A percentile compares a stretch with the other conserved stretches of the same genome.
Conservation (phyloP, 441 rosid genomes). For the Pelargonium fulgidum region DNA sequence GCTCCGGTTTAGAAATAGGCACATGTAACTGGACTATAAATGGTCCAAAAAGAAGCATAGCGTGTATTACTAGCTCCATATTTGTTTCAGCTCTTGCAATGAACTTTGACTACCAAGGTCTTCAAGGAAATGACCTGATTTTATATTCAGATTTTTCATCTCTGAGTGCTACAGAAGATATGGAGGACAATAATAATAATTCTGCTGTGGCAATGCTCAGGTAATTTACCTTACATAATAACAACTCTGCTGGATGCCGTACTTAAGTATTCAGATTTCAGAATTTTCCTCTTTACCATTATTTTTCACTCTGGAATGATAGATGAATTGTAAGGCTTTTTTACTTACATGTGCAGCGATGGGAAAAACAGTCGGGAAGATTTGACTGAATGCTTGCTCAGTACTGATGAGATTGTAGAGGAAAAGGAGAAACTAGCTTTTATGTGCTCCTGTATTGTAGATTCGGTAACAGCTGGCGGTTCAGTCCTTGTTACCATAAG, state of each 20-base stretch:
- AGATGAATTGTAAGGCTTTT: constrained; percentile 10
- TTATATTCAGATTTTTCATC: constrained; percentile 56
- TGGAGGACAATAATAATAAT: constrained; percentile 23
- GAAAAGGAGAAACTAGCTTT: constrained; percentile 67
- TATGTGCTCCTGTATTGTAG: constrained; percentile 55
- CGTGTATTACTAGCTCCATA: constrained; percentile 51
- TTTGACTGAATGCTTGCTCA: constrained; percentile 33
- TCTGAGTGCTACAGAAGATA: constrained; percentile 29
- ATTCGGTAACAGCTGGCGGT: constrained; percentile 65
- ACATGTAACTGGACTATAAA: constrained; percentile 70
- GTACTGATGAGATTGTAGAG: constrained; percentile 39
- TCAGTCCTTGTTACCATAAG: constrained; percentile 58
- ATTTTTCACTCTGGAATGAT: constrained; percentile 15
- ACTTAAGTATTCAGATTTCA: background rate
- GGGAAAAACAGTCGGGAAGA: constrained; percentile 29
- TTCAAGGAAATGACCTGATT: constrained; percentile 47
- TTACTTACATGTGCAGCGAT: constrained; percentile 21
- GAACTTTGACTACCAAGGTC: constrained; percentile 46
- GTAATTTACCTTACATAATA: constrained; percentile 25
- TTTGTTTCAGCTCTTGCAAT: constrained; percentile 52
- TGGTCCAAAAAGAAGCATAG: constrained; percentile 46
- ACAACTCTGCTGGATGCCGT: background rate
- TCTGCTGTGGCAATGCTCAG: constrained; percentile 32
- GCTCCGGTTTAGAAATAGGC: constrained; percentile 85
- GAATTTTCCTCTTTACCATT: background rate